Conservation (phyloP, 2,329 filamentous ascomycete species). For the Fusarium bulbicola region DNA sequence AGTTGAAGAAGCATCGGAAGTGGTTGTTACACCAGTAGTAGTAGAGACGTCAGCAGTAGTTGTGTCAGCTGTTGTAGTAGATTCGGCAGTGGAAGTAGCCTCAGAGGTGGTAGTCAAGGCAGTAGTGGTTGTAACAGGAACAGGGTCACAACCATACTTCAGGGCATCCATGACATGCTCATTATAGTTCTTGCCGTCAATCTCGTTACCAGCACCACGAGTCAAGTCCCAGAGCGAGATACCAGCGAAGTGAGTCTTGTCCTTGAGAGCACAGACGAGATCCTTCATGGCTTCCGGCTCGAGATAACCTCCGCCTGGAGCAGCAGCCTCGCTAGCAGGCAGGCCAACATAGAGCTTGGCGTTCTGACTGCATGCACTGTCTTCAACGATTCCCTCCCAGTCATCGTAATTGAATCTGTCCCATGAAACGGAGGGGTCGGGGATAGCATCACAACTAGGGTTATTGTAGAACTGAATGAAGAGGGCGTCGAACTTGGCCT, state of each 20-base stretch:
- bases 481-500: slow-evolving; percentile 53
- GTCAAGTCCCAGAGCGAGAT: slow-evolving; percentile 58
- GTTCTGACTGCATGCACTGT: slow-evolving; percentile 48
- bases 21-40: background rate
- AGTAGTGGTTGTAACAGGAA: slow-evolving; percentile 39
- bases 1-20: background rate
- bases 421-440: slow-evolving; percentile 40
- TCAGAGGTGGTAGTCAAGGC: slow-evolving; percentile 16
- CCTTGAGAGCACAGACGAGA: slow-evolving; percentile 52
- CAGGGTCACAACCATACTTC: slow-evolving; percentile 47
- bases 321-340: slow-evolving; percentile 44
- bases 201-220: slow-evolving; percentile 44
- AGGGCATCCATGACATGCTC: slow-evolving; percentile 50
- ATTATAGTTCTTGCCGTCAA: slow-evolving; percentile 49
- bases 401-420: slow-evolving; percentile 54
- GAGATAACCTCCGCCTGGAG: slow-evolving; percentile 48
- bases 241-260: slow-evolving; percentile 53
- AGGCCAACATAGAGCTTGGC: slow-evolving; percentile 59
- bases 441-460: slow-evolving; percentile 48
- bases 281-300: slow-evolving; percentile 45
- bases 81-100: slow-evolving; percentile 13
- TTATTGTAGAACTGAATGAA: slow-evolving; percentile 64
- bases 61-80: slow-evolving; percentile 11
- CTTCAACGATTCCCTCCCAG: slow-evolving; percentile 50
- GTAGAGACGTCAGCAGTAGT: slow-evolving; percentile 1